phyloP scores from a whole-genome alignment of 257 asterid species.

The Coffea eugenioides region DNA sequence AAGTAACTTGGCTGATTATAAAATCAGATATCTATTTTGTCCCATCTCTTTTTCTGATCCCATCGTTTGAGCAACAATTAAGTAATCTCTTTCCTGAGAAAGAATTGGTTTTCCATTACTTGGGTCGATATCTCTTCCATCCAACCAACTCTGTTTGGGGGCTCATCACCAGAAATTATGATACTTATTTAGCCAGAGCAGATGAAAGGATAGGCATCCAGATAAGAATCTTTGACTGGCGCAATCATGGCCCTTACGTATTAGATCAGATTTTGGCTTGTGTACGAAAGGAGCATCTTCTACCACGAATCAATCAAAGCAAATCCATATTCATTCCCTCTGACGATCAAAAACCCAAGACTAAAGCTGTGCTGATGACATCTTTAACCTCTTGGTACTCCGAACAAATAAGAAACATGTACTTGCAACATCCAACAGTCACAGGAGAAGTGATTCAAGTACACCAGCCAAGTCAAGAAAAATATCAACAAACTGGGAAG shows the following conservation, averaged over 20 bases:
- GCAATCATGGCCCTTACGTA: conserved; percentile 36
- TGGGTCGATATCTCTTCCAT: conserved; percentile 71
- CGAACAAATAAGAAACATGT: conserved; percentile 52
- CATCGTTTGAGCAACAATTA: conserved; percentile 54
- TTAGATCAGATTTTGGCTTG: conserved; percentile 66
- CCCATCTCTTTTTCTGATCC: conserved; percentile 67
- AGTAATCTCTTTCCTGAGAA: conserved; percentile 63
- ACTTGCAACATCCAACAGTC: conserved; percentile 56
- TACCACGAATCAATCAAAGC: conserved; percentile 35
- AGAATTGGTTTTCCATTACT: conserved; percentile 64
- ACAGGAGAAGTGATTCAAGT: conserved; percentile 59
- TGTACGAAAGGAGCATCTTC: conserved; percentile 40
- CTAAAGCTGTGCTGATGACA: conserved; percentile 45
- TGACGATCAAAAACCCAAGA: conserved; percentile 25
- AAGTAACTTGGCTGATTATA: conserved; percentile 58
- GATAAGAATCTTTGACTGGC: conserved; percentile 44
- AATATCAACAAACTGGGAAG: conserved; percentile 51
- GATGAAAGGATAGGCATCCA: conserved; percentile 69
- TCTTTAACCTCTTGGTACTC: conserved; percentile 54
- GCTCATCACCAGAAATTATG: conserved; percentile 53
- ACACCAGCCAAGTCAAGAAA: conserved; percentile 76
- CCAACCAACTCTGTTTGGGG: conserved; percentile 81
- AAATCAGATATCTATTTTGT: conserved; percentile 60
- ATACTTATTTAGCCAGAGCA: conserved; percentile 52
- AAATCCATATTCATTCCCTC: conserved; percentile 19